These are phyloP conservation scores for Arthonia radiata DNA, from an alignment of 495 filamentous ascomycete species.

Conservation along the genomic window DNA sequence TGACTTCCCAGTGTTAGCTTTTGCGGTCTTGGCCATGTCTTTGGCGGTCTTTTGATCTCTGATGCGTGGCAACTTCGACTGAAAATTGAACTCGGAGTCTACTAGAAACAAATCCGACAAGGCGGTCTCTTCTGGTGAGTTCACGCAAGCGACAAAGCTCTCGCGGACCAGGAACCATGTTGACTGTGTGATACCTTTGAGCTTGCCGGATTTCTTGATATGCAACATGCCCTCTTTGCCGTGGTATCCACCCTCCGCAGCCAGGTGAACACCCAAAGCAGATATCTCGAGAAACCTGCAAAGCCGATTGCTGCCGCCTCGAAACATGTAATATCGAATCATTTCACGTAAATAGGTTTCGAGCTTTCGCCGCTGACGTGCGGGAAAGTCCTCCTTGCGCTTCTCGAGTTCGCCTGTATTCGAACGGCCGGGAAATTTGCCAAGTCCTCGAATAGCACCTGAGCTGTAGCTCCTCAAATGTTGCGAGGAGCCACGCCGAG, in stretches of 20 bases:
- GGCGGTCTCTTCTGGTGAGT: constrained; percentile 95
- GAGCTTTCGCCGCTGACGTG: constrained; percentile 60
- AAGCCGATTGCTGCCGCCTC: constrained; percentile 79
- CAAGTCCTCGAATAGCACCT: no score
- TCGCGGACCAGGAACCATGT: constrained; percentile 98
- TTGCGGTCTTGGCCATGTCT: constrained; percentile 25
- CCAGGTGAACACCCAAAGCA: constrained; percentile 79
- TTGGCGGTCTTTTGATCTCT: constrained; percentile 32
- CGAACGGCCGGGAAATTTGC: no score
- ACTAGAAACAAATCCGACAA: constrained; percentile 96
- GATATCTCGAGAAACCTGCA: constrained; percentile 94
- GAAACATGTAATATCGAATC: constrained; percentile 85
- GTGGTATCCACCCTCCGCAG: constrained; percentile 88
- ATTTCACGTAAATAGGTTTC: constrained; percentile 85
- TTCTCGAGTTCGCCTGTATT: no score
- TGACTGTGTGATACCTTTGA: constrained; percentile 60
- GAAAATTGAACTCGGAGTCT: constrained; percentile 57
- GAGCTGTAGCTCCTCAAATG: no score
- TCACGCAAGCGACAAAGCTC: constrained; percentile 91
- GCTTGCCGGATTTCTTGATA: constrained; percentile 68
- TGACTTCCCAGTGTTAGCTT: constrained; percentile 31
- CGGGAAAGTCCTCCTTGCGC: constrained; percentile 31
- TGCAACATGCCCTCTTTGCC: constrained; percentile 91
- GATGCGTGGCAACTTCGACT: constrained; percentile 35
- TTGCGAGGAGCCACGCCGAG: no score